phyloP scores from a whole-genome alignment of 495 filamentous ascomycete genomes.

The Xylaria venustula region DNA sequence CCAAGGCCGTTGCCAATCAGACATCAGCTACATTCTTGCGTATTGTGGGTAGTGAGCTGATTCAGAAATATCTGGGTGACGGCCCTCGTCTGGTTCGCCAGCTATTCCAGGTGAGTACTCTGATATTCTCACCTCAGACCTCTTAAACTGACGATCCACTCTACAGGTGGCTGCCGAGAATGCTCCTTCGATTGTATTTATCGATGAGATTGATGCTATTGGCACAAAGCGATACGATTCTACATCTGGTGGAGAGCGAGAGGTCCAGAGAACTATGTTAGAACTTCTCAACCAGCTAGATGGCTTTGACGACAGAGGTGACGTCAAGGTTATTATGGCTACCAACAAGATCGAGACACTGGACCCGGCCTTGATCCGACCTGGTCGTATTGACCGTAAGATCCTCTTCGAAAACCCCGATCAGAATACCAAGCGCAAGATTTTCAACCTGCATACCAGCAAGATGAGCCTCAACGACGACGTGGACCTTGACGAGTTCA shows the following conservation, averaged over 20 bases:
- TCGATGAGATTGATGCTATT: conserved; percentile 99
- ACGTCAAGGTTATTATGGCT: conserved; percentile 99
- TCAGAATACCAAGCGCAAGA: conserved; percentile 99
- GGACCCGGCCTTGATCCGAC: conserved; percentile 93
- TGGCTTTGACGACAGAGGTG: conserved; percentile 97
- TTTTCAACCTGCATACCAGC: conserved; percentile 97
- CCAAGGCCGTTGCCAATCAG: conserved; percentile 98
- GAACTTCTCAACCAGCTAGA: conserved; percentile 98
- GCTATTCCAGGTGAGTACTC: conserved; percentile 73
- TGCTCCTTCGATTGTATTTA: conserved; percentile 96
- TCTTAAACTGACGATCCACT: not conserved
- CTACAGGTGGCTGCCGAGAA: conserved; percentile 85
- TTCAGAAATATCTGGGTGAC: conserved; percentile 98
- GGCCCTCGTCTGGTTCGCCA: conserved; percentile 92
- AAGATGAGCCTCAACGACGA: conserved; percentile 97
- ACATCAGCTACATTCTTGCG: conserved; percentile 97
- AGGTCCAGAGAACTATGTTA: conserved; percentile 98
- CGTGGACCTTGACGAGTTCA: conserved; percentile 97
- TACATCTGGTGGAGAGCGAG: conserved; percentile 92
- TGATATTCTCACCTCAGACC: not conserved
- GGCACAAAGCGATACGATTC: conserved; percentile 99
- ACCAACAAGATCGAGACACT: conserved; percentile 99
- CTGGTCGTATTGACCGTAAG: conserved; percentile 97
- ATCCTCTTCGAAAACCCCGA: conserved; percentile 99
- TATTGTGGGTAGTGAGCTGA: conserved; percentile 96